Base-by-base conservation (phyloP, 2,329 filamentous ascomycete genomes). In the Orbilia oligospora region DNA sequence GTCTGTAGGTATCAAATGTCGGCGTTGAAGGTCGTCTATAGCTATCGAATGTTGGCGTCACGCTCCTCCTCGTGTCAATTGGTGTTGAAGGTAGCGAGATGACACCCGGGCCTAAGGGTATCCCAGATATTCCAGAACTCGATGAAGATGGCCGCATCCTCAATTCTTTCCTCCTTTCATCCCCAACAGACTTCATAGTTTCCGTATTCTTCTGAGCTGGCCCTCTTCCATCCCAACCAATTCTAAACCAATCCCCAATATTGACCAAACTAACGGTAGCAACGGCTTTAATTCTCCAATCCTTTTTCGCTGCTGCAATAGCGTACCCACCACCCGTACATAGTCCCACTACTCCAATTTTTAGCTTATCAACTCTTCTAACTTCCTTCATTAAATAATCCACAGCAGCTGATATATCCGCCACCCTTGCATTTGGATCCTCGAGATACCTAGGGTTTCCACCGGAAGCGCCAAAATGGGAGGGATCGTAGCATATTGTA, bases 331-430 rank as follows among this genome's bases (percentile, higher is more conserved):
- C 85, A 0, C 82, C 83, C 0, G 83, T 84, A 67, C 85, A 86
- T 66, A 86, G 84, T 1, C 85, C 85, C 0, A 86, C 79, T 0
- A 83, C 83, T 3, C 83, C 85, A 36, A 86, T 86, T n/a, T 80
- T 80, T 0, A 83, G 24, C 6, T 53, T 55, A 46, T 68, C 65
- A 12, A 68, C 49, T 8, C 36, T 53, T 5, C 48, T 46, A 46
- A 68, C 48, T 10, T 61, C 56, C 44, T 6, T 61, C 36, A 61
- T 61, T 36, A 61, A 27, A n/a, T 61, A 44, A n/a, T 61, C 56
- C n/a, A 61, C 36, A 24, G 44, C 20, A 6, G 56, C 36, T 9
- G 33, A 61, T 14, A 61, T 44, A 44, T 61, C 56, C 5, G 56
- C 33, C 1, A 61, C 36, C 8, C 36, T 44, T 16, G 56, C 56